A percentile compares a stretch with the other conserved stretches of the same genome.
These are phyloP conservation scores for Paraconiothyrium brasiliense DNA, from an alignment of 2,329 filamentous ascomycete species.

Conservation along the genomic window DNA sequence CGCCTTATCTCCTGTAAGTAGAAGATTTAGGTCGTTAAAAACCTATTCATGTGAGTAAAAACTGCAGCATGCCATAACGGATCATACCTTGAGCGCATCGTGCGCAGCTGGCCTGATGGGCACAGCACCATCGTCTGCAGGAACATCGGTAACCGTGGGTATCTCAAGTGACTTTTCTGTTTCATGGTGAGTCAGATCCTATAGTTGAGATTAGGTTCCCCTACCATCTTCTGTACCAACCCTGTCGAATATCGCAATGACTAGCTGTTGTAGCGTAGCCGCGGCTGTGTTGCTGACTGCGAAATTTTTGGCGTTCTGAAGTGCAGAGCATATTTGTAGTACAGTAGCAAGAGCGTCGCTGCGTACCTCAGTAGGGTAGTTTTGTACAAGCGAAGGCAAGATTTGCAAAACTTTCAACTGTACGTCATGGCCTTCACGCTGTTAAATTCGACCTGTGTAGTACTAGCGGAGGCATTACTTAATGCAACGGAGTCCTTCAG, in stretches of 20 bases:
- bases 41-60: constrained; percentile 60
- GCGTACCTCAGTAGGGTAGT: constrained; percentile 83
- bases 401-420: constrained; percentile 96
- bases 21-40: constrained; percentile 87
- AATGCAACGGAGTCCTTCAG: constrained; percentile 81
- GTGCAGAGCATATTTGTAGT: constrained; percentile 88
- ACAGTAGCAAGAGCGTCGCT: constrained; percentile 83
- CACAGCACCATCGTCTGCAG: constrained; percentile 70
- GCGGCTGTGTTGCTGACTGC: constrained; percentile 96
- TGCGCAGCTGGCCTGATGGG: constrained; percentile 78
- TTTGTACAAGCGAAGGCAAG: constrained; percentile 86
- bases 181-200: not conserved
- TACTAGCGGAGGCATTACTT: constrained; percentile 60
- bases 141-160: constrained; percentile 72
- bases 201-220: not conserved
- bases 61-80: not conserved
- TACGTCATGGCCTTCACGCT: constrained; percentile 74
- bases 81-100: constrained; percentile 79
- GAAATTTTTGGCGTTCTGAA: constrained; percentile 90
- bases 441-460: constrained; percentile 23
- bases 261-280: constrained; percentile 93
- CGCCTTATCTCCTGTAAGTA: constrained; percentile 84
- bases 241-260: constrained; percentile 93
- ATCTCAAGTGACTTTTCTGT: constrained; percentile 58
- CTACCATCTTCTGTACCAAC: constrained; percentile 82